These are phyloP conservation scores for Forsythia viridissima DNA, from an alignment of 257 asterid species.

Conservation along the genomic window DNA sequence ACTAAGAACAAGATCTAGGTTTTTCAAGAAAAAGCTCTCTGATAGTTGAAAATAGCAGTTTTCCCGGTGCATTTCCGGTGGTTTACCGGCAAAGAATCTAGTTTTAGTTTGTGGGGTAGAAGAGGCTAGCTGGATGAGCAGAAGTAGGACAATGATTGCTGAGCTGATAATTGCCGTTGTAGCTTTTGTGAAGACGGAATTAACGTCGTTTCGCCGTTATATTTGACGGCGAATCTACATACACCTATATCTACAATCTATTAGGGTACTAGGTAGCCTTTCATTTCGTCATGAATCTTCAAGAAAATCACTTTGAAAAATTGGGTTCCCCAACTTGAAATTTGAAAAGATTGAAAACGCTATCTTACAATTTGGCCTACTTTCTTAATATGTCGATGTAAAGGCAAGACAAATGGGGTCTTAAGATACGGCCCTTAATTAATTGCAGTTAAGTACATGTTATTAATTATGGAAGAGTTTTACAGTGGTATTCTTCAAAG, in stretches of 20 bases:
- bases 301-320: neutral
- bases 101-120: neutral
- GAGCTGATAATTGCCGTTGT: constrained; percentile 30
- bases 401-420: neutral
- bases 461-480: neutral
- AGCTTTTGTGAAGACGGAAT: neutral
- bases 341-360: neutral
- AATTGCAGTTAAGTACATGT: neutral
- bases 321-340: constrained; percentile 4
- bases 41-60: constrained; percentile 2
- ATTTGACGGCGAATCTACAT: constrained; percentile 37
- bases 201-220: constrained; percentile 42
- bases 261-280: neutral
- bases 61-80: constrained; percentile 35
- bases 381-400: neutral
- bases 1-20: neutral
- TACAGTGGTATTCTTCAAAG: neutral
- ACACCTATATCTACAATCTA: neutral
- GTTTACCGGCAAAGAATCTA: constrained; percentile 42
- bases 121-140: constrained; percentile 1
- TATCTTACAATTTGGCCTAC: neutral
- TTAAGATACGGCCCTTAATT: neutral
- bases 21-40: neutral
- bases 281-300: neutral
- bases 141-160: neutral